Evolutionary conservation across 331 rosid species (phyloP), one percentile per base, ranked within the genome.

Genomic region (Pyracantha coccinea): DNA sequence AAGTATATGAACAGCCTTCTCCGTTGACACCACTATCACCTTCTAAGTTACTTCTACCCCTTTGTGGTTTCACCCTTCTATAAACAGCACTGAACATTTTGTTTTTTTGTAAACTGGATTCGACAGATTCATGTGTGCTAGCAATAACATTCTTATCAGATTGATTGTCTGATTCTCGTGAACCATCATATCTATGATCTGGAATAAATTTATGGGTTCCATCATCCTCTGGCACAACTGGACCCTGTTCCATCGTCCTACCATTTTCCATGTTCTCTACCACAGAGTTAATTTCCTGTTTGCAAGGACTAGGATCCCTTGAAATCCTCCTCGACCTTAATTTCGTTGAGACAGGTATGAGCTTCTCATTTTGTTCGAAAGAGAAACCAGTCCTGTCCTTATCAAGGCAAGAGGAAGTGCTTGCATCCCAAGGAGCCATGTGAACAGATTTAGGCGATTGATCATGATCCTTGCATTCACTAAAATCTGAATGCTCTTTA

Each of bases 41-140:
- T 73, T 76, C 89, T 67, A 79, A 13, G 80, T 80, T 86, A 79
- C 72, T 54, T 79, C 69, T 84, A 60, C 86, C 85, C 78, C 73
- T 92, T 65, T 88, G 88, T 31, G 94, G 81, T 67, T 85, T 92
- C 50, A 92, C 77, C 81, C 99, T 89, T 76, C 80, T 85, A 80
- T 95, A 95, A 77, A 90, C 97, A 66, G 91, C 94, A 80, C 78
- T 86, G 72, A 71, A 92, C 97, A 86, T 88, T 88, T 83, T 90
- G 80, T 92, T 88, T 74, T 82, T 80, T 47, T 67, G 71, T 44
- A 79, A 69, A 63, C 59, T 83, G 74, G 88, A 82, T 75, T 85
- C 88, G 24, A 38, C 76, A 47, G 81, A 77, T 80, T 80, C 86
- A 77, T 74, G 84, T 38, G 80, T 75, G 72, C 73, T 33, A 33